Conservation (phyloP, 176 grass and related monocot genomes). For the Oryza punctata region DNA sequence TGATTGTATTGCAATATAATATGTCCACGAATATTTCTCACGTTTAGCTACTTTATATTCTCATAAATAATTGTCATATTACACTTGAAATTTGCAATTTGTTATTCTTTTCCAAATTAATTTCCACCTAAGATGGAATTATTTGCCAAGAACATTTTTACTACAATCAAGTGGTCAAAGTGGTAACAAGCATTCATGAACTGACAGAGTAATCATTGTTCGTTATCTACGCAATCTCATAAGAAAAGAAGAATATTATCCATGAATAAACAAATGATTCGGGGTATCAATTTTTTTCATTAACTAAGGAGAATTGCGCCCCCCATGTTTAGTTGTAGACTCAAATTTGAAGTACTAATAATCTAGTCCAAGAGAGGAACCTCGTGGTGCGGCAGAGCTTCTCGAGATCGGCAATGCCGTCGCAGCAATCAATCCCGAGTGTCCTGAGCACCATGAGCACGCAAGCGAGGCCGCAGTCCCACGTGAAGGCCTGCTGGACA, state of each 20-base stretch:
- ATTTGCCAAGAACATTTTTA: not conserved
- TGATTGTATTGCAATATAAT: not conserved
- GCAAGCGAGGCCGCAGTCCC: slow-evolving; percentile 97
- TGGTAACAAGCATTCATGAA: not conserved
- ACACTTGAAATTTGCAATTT: not conserved
- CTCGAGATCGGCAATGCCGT: slow-evolving; percentile 75
- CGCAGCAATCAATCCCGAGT: slow-evolving; percentile 60
- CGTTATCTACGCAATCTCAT: not conserved
- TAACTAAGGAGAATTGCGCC: not conserved
- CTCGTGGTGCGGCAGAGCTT: slow-evolving; percentile 89
- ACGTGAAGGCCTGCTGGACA: slow-evolving; percentile 88
- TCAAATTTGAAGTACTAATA: not conserved
- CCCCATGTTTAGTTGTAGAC: not conserved
- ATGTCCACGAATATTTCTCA: not conserved
- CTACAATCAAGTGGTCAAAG: not conserved
- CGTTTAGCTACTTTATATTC: not conserved
- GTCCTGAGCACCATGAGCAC: slow-evolving; percentile 94
- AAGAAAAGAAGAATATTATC: not conserved
- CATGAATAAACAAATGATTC: not conserved
- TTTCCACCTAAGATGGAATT: not conserved
- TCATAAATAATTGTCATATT: not conserved
- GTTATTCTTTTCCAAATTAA: not conserved
- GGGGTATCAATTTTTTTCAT: not conserved
- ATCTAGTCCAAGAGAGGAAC: slow-evolving; percentile 8
- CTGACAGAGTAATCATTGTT: not conserved